phyloP scores from a whole-genome alignment of 192 early-diverging fungal species.

The Spizellomyces punctatus region DNA sequence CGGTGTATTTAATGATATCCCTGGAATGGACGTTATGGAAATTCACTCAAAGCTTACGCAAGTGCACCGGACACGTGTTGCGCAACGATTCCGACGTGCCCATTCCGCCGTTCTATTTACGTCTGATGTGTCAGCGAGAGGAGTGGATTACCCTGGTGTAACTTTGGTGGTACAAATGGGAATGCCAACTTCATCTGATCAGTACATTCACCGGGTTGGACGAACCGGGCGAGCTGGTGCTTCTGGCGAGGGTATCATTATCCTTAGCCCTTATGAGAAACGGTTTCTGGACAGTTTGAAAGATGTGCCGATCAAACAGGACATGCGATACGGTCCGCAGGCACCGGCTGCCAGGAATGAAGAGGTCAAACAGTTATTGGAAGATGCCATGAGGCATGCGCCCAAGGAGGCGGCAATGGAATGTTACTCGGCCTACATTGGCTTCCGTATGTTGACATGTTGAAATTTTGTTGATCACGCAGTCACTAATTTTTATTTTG shows the following conservation, averaged over 20 bases:
- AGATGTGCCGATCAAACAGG: slow-evolving; percentile 29
- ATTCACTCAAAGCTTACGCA: slow-evolving; percentile 84
- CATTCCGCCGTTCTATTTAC: slow-evolving; percentile 78
- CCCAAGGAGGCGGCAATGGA: slow-evolving; percentile 46
- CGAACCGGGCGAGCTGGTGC: slow-evolving; percentile 96
- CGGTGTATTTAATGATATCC: slow-evolving; percentile 55
- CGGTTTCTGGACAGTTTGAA: slow-evolving; percentile 59
- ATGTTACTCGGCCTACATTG: slow-evolving; percentile 65
- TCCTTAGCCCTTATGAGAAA: slow-evolving; percentile 81
- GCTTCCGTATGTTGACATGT: slow-evolving; percentile 52
- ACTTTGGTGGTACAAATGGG: slow-evolving; percentile 89
- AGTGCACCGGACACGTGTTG: slow-evolving; percentile 65
- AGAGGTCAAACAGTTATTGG: slow-evolving; percentile 29
- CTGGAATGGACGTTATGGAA: slow-evolving; percentile 55
- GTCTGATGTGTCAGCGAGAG: slow-evolving; percentile 94
- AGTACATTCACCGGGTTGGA: slow-evolving; percentile 96
- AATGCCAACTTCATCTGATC: slow-evolving; percentile 75
- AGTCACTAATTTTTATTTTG: not conserved
- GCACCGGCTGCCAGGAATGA: slow-evolving; percentile 3
- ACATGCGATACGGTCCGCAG: slow-evolving; percentile 8
- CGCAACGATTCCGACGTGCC: slow-evolving; percentile 73
- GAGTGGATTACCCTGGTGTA: slow-evolving; percentile 96
- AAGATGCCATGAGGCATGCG: slow-evolving; percentile 42
- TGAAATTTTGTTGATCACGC: not conserved
- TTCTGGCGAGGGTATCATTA: slow-evolving; percentile 80